phyloP scores from a whole-genome alignment of 495 filamentous ascomycete species.

The Oidiodendron maius region DNA sequence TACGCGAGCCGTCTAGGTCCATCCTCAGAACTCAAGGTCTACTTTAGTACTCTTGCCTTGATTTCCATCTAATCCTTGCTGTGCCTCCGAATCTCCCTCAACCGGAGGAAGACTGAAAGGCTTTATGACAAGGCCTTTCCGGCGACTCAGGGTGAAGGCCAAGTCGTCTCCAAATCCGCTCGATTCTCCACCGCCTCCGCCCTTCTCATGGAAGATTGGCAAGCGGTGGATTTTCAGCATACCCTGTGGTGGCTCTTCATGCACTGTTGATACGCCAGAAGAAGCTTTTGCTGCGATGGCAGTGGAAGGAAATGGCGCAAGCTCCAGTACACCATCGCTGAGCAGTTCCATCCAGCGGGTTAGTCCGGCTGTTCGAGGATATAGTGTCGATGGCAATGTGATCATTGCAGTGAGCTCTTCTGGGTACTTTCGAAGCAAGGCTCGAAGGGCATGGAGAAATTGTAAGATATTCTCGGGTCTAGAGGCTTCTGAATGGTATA shows the following conservation, averaged over 20 bases:
- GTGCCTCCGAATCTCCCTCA: constrained; percentile 69
- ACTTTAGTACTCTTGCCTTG: constrained; percentile 48
- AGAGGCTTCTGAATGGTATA: constrained; percentile 64
- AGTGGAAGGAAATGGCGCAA: constrained; percentile 67
- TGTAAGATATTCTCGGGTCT: constrained; percentile 68
- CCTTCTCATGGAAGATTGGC: constrained; percentile 81
- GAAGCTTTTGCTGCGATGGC: constrained; percentile 36
- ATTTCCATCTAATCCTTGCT: constrained; percentile 39
- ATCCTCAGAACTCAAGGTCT: constrained; percentile 66
- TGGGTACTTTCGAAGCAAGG: constrained; percentile 62
- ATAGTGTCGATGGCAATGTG: constrained; percentile 74
- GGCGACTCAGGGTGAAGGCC: constrained; percentile 81
- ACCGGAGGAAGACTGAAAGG: constrained; percentile 86
- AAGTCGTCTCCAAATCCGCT: constrained; percentile 73
- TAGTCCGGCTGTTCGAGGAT: constrained; percentile 70
- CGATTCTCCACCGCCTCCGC: constrained; percentile 65
- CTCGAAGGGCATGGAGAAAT: constrained; percentile 76
- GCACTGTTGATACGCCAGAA: constrained; percentile 31
- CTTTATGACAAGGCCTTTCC: constrained; percentile 74
- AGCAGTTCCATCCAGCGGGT: constrained; percentile 86
- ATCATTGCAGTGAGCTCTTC: constrained; percentile 65
- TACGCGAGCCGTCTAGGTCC: neutral
- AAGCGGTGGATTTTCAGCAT: constrained; percentile 76
- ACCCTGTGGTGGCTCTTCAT: constrained; percentile 77
- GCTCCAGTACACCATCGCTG: constrained; percentile 79